Base-by-base conservation (phyloP, 352 stramenopile genomes). In the Globisporangium nodosum region DNA sequence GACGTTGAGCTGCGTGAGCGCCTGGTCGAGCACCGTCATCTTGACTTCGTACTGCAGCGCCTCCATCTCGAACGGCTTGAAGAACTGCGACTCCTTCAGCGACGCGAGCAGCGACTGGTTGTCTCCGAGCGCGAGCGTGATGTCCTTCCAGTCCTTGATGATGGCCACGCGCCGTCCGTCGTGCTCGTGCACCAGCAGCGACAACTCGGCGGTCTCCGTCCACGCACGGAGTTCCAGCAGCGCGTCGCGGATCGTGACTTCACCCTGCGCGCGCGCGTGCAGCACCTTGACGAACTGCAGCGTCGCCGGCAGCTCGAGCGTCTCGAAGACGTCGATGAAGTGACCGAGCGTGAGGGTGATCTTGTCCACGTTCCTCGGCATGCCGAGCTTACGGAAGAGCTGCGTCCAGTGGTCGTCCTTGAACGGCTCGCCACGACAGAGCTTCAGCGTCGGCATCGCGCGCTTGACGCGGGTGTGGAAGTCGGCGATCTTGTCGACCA, bases 331-430 rank as follows among this genome's bases (percentile, higher is more conserved):
- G 8, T 88, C 83, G 7, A 98, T 49, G 66, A 98, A 98, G 54
- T 98, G 90, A 20, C 83, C 81, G 3, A 97, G 73, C n/a, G 81
- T 94, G 2, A 98, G 64, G 16, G 88, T 96, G 18, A 96, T 85
- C 42, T 97, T 86, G 37, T 91, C 73, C 0, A 98, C 85, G 1
- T 71, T 68, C 12, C 83, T 76, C 18, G 93, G 81, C 33, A 98
- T 74, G 1, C 88, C 81, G 1, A 98, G 78, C 43, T 98, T 98
- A 16, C 86, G 77, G 47, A 98, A 90, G 40, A 98, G 77, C 58
- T 96, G 85, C 0, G 79, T 94, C 95, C 95, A 98, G 66, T 98
- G 95, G 60, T 98, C 95, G 56, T 98, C 94, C 60, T 98, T 98
- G 68, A 98, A 98, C 16, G 91, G 87, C 54, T 98, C 94, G 15